Evolutionary conservation across 2,329 filamentous ascomycete species (phyloP).

Genomic region (Xylariaceae sp.): DNA sequence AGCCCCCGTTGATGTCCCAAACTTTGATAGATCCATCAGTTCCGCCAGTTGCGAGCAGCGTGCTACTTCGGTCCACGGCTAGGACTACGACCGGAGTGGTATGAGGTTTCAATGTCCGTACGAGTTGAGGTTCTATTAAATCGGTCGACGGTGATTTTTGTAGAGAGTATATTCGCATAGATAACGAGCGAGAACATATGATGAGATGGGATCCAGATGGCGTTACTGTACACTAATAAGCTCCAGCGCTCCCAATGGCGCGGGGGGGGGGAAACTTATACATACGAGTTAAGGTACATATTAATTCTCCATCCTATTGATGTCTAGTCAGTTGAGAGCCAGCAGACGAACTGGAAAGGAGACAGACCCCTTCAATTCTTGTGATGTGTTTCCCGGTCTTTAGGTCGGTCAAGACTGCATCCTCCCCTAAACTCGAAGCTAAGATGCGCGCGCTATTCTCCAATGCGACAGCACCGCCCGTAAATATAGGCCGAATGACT

Average conservation of each 20-base stretch:
- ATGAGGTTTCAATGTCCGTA: conserved; percentile 86
- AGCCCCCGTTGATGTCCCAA: conserved; percentile 91
- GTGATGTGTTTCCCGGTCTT: conserved; percentile 80
- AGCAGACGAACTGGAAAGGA: conserved; percentile 9
- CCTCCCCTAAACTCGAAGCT: conserved; percentile 88
- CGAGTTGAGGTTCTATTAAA: conserved; percentile 65
- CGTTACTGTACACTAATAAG: conserved; percentile 62
- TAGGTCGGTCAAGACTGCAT: conserved; percentile 85
- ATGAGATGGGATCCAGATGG: conserved; percentile 86
- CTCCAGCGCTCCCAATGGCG: neutral
- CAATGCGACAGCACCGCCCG: conserved; percentile 83
- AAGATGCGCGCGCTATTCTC: conserved; percentile 81
- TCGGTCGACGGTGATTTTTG: conserved; percentile 59
- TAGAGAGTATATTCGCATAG: conserved; percentile 88
- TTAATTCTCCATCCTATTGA: conserved; percentile 72
- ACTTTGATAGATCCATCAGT: conserved; percentile 95
- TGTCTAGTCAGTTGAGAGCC: conserved; percentile 26
- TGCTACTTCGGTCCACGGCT: conserved; percentile 83
- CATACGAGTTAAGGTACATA: conserved; percentile 72
- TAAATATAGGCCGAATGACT: conserved; percentile 90
- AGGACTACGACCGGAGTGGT: conserved; percentile 85
- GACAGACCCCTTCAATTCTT: conserved; percentile 78
- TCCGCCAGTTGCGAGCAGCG: conserved; percentile 86
- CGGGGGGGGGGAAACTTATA: conserved; percentile 4
- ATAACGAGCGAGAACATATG: conserved; percentile 90